These are phyloP conservation scores for Hypericum perforatum DNA, from an alignment of 345 rosid genomes.

Conservation along the genomic window DNA sequence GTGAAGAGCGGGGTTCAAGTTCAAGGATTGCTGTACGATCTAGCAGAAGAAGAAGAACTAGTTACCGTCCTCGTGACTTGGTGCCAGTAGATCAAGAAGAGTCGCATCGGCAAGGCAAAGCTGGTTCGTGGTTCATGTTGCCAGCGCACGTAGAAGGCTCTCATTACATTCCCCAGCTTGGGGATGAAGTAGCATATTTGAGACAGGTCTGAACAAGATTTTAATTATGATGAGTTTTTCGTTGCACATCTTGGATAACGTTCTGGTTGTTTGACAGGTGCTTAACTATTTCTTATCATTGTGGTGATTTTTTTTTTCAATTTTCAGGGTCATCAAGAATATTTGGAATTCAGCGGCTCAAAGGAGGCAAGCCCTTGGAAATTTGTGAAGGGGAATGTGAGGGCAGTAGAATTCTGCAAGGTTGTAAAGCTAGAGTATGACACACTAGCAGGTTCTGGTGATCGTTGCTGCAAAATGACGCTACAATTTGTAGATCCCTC, in stretches of 20 bases:
- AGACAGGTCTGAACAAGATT: constrained; percentile 55
- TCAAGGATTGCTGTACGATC: constrained; percentile 69
- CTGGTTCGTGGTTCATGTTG: constrained; percentile 76
- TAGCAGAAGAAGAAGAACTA: constrained; percentile 70
- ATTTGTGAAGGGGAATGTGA: constrained; percentile 42
- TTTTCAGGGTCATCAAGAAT: constrained; percentile 92
- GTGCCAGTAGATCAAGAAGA: constrained; percentile 46
- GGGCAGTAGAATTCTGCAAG: constrained; percentile 78
- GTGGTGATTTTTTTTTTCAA: constrained; percentile 4
- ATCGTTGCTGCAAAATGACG: constrained; percentile 91
- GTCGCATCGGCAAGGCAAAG: constrained; percentile 39
- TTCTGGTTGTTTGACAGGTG: constrained; percentile 1
- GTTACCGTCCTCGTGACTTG: constrained; percentile 43
- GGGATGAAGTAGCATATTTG: constrained; percentile 79
- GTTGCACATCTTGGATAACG: constrained; percentile 2
- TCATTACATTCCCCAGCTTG: constrained; percentile 84
- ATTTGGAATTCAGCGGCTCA: constrained; percentile 27
- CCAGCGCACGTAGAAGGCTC: constrained; percentile 76
- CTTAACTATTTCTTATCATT: no score
- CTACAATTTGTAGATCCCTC: constrained; percentile 64
- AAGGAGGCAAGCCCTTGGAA: constrained; percentile 75
- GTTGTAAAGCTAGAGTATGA: constrained; percentile 79
- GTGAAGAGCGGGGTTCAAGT: constrained; percentile 57
- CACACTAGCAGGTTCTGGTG: constrained; percentile 87
- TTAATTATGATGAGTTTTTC: constrained; percentile 3